Base-by-base conservation (phyloP, 768 basidiomycete species). In the Rhizopogon vinicolor region DNA sequence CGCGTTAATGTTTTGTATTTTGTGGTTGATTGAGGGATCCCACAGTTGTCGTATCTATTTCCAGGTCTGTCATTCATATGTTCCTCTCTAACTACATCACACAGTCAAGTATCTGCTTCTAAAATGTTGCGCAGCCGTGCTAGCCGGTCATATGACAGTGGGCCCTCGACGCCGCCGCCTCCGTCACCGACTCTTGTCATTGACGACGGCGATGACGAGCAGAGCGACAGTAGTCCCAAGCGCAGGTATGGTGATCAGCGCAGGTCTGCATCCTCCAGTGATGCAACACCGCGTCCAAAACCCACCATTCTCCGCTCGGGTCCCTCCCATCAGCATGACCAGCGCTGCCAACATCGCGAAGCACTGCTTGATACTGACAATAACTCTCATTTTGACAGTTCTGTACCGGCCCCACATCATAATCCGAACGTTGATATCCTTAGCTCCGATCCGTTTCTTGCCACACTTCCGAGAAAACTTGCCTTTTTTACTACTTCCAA, bases 221-320 rank as follows among this genome's bases (percentile, higher is more conserved):
- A 51, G 18, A 40, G 58, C 43, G 60, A 56, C 25, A 29, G 18
- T 41, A 51, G 50, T 40, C 53, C 45, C 8, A 55, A 41, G 10
- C 58, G 51, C 28, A 44, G 55, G 52, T 56, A 57, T 49, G 51
- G 57, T 42, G 57, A 62, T 53, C 64, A 69, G 37, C 65, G 59
- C 57, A 66, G 69, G 60, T 61, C 64, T 44, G 67, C 62, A 58
- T 79, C 78, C 42, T 82, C 78, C 4, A 75, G 67, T 62, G 81
- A 82, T 63, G 75, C 76, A 25, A 78, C 79, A 1, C 79, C 79
- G 22, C 77, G 78, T 55, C 77, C 75, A 60, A 74, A 75, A 42
- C 63, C 73, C 31, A 73, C 48, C 43, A 44, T 62, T 43, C 59
- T 60, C 54, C 60, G 22, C 54, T 37, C 55, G 46, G 63, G 55